Evolutionary conservation across 2,329 filamentous ascomycete species (phyloP).

Genomic region (Didymella pomorum): DNA sequence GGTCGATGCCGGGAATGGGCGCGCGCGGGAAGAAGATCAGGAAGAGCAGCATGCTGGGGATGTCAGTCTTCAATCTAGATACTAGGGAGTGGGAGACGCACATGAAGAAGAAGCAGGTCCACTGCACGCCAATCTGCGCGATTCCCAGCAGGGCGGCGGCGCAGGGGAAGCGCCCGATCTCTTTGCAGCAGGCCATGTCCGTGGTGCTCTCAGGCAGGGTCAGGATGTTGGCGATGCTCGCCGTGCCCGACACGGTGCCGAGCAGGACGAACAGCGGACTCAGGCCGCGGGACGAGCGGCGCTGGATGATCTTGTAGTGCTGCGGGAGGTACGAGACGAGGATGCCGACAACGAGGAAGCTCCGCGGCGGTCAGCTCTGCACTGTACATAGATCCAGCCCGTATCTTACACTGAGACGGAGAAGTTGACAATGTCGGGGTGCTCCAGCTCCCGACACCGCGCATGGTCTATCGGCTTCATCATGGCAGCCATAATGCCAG

Average conservation of each 20-base stretch:
- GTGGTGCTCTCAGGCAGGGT: slow-evolving; percentile 82
- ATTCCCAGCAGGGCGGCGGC: slow-evolving; percentile 86
- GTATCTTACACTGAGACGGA: slow-evolving; percentile 60
- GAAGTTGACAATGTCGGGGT: slow-evolving; percentile 62
- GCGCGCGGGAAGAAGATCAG: slow-evolving; percentile 80
- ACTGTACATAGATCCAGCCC: slow-evolving; percentile 1
- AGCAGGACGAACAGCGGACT: slow-evolving; percentile 95
- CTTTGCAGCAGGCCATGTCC: slow-evolving; percentile 85
- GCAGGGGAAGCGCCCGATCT: slow-evolving; percentile 83
- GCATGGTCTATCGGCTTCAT: slow-evolving; percentile 12
- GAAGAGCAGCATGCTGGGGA: slow-evolving; percentile 82
- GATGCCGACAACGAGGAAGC: slow-evolving; percentile 84
- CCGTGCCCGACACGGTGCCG: slow-evolving; percentile 88
- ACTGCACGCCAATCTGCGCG: slow-evolving; percentile 89
- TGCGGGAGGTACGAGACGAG: slow-evolving; percentile 94
- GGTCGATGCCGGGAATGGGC: slow-evolving; percentile 30
- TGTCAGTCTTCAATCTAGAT: slow-evolving; percentile 20
- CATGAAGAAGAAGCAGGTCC: slow-evolving; percentile 92
- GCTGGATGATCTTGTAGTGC: slow-evolving; percentile 86
- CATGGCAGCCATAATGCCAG: slow-evolving; percentile 5
- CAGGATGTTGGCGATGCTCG: slow-evolving; percentile 90
- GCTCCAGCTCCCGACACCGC: slow-evolving; percentile 60
- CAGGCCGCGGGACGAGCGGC: slow-evolving; percentile 89
- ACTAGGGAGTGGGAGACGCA: slow-evolving; percentile 50
- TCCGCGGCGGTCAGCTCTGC: slow-evolving; percentile 41